Evolutionary conservation across 1,284 basidiomycete genomes (phyloP).

Genomic region (Pseudozyma sp.): DNA sequence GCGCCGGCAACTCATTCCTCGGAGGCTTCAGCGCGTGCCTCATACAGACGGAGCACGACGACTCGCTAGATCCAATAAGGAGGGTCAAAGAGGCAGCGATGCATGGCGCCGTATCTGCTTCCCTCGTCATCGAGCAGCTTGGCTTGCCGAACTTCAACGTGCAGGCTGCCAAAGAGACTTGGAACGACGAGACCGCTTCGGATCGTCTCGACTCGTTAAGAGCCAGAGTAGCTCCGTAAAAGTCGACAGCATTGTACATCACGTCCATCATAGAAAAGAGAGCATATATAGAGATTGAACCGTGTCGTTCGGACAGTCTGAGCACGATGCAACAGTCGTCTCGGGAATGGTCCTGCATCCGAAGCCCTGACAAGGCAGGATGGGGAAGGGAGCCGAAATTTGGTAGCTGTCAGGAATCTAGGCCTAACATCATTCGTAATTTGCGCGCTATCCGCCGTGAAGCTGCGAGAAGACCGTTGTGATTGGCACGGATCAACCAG

Average conservation of each 20-base stretch:
- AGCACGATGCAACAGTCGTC: no score
- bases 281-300: no score
- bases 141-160: constrained; percentile 42
- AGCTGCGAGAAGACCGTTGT: constrained; percentile 4
- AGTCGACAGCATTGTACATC: neutral
- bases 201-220: constrained; percentile 12
- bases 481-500: constrained; percentile 22
- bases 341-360: no score
- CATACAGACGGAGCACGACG: constrained; percentile 10
- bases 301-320: no score
- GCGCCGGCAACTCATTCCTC: constrained; percentile 55
- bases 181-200: constrained; percentile 31
- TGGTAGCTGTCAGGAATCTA: no score
- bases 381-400: neutral
- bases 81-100: constrained; percentile 37
- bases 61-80: constrained; percentile 3
- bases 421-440: neutral
- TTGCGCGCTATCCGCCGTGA: neutral
- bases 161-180: constrained; percentile 25
- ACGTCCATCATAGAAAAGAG: no score
- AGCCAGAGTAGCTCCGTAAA: neutral
- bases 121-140: constrained; percentile 53
- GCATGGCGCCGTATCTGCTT: constrained; percentile 48
- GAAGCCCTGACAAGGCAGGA: neutral
- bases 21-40: constrained; percentile 50